A percentile compares a stretch with the other conserved stretches of the same genome.
Conservation (phyloP, 2,329 filamentous ascomycete genomes). For the Calonectria fujianensis region DNA sequence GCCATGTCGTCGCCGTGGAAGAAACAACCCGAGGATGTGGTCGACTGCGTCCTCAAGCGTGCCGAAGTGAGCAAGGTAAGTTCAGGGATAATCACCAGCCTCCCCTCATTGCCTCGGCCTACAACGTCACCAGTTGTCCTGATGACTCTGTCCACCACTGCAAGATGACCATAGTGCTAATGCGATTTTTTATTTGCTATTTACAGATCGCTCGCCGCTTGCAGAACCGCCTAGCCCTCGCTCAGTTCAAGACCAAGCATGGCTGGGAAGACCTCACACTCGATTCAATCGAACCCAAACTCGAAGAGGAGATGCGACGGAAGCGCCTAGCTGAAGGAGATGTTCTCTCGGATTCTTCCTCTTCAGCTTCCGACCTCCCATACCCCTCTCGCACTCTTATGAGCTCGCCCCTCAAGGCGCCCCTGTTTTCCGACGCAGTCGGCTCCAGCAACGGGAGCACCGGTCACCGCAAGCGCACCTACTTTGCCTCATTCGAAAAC, state of each 20-base stretch:
- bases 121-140: slow-evolving; percentile 4
- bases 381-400: slow-evolving; percentile 82
- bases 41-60: slow-evolving; percentile 81
- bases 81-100: slow-evolving; percentile 44
- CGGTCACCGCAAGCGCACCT: slow-evolving; percentile 79
- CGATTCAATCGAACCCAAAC: slow-evolving; percentile 88
- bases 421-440: slow-evolving; percentile 89
- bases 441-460: slow-evolving; percentile 81
- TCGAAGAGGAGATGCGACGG: slow-evolving; percentile 86
- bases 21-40: slow-evolving; percentile 78
- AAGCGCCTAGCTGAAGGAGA: slow-evolving; percentile 83
- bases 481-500: slow-evolving; percentile 75
- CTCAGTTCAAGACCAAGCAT: slow-evolving; percentile 97
- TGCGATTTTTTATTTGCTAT: slow-evolving; percentile 44
- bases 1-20: slow-evolving; percentile 78
- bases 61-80: slow-evolving; percentile 85
- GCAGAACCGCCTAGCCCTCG: slow-evolving; percentile 94
- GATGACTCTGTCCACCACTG: not conserved
- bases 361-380: slow-evolving; percentile 85
- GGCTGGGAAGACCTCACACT: slow-evolving; percentile 94
- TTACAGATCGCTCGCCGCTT: slow-evolving; percentile 91
- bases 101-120: slow-evolving; percentile 27
- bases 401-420: slow-evolving; percentile 89
- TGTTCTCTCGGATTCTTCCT: slow-evolving; percentile 90
- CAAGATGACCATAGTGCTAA: slow-evolving; percentile 41